Evolutionary conservation across 768 basidiomycete species (phyloP), one percentile per base, ranked within the genome.

Genomic region (Trametes cingulata): DNA sequence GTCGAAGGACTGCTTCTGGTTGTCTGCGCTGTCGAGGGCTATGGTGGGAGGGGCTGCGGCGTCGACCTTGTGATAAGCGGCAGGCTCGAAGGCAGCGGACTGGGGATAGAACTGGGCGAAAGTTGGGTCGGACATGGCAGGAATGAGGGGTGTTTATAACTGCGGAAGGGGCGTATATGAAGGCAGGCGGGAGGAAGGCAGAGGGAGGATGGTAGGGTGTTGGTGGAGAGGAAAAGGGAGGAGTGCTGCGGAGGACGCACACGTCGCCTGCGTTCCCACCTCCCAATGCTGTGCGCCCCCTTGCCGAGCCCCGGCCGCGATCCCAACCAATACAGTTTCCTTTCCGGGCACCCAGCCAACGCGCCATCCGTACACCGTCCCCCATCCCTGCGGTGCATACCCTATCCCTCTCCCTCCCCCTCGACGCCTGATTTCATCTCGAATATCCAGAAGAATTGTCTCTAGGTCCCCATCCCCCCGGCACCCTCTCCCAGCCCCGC

Each of bases 1-100:
- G 60, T 67, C 66, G 51, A 67, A 60, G 63, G 66, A 56, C 47
- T 60, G 65, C 61, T 68, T 66, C 50, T 68, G 64, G 62, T 68
- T 82, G 72, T 93, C 91, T 76, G 90, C 90, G 63, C 84, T 58
- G 67, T 70, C 69, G 61, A 68, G 58, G 54, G 59, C 53, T 47
- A 56, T 60, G 48, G 64, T 56, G 45, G 66, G 52, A 43, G 61
- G 42, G 50, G 64, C 64, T 53, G 50, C 64, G 60, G 56, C 12
- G 47, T 65, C 61, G 56, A 41, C 54, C 60, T 64, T 64, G 52
- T 58, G 52, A 42, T 59, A 56, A 22, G 58, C 56, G 39, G 55
- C 54, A 50, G 56, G 60, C 50, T 64, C 56, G 53, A 63, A 59
- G 46, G 61, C 55, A 46, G 60, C 61, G 54, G 60, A 51, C 57